phyloP scores from a whole-genome alignment of 306 rosid species.

The Cercis canadensis region DNA sequence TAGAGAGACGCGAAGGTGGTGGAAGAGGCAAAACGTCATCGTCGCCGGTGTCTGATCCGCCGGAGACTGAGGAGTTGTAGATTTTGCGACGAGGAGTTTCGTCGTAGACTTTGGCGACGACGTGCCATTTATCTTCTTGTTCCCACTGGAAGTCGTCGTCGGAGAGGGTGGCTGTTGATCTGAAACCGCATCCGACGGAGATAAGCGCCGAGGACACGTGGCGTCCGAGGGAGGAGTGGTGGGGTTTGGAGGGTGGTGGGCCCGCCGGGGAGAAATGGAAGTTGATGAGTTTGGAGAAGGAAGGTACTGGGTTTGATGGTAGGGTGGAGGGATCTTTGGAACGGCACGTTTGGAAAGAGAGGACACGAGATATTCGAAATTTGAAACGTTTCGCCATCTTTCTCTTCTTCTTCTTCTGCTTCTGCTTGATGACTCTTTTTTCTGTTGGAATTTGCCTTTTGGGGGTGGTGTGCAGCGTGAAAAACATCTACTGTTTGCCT shows the following conservation, averaged over 20 bases:
- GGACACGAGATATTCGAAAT: slow-evolving; percentile 50
- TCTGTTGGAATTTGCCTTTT: not conserved
- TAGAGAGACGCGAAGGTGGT: slow-evolving; percentile 37
- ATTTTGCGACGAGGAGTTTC: slow-evolving; percentile 51
- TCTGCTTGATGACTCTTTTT: not conserved
- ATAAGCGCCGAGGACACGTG: slow-evolving; percentile 54
- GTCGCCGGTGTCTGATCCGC: slow-evolving; percentile 23
- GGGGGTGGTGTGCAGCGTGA: not conserved
- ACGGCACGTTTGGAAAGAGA: slow-evolving; percentile 60
- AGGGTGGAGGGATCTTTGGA: slow-evolving; percentile 49
- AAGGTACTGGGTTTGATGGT: slow-evolving; percentile 45
- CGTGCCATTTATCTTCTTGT: slow-evolving; percentile 58
- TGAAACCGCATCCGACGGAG: slow-evolving; percentile 42
- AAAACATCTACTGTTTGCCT: not conserved
- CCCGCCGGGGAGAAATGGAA: slow-evolving; percentile 14
- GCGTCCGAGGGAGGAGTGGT: slow-evolving; percentile 44
- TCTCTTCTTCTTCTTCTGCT: not conserved
- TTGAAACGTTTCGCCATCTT: slow-evolving; percentile 57
- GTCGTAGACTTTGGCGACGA: slow-evolving; percentile 47
- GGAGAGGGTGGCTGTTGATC: slow-evolving; percentile 50
- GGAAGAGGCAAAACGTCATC: slow-evolving; percentile 38
- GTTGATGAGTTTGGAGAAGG: slow-evolving; percentile 29
- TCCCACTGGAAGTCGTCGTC: slow-evolving; percentile 50
- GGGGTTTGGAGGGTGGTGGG: slow-evolving; percentile 31
- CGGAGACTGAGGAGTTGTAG: slow-evolving; percentile 56